Evolutionary conservation across 2,329 filamentous ascomycete species (phyloP), one percentile per base, ranked within the genome.

Genomic region (Diaporthe citrichinensis): DNA sequence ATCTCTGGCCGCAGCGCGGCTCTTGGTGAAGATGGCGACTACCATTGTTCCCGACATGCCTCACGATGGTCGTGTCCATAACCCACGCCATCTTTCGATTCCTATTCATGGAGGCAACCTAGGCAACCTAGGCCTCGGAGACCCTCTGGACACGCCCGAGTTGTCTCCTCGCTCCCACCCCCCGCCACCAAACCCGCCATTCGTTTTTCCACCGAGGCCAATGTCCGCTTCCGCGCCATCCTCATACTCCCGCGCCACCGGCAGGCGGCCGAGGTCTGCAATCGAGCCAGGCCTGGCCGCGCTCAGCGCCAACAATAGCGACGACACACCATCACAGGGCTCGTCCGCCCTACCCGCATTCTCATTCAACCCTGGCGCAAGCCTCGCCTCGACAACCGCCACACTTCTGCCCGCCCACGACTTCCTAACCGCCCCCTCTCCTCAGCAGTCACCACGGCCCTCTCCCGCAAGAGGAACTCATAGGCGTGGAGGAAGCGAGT

Each of bases 401-500:
- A 58, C 69, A 20, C 12, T 80, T 80, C 51, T 80, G 79, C 31
- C 81, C 80, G 31, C 84, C 83, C 68, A 84, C 73, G 83, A 85
- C 23, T 84, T 88, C n/a, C 81, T 91, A 31, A 90, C 88, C 71
- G 90, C 91, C 20, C 88, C 90, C 23, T 89, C 90, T n/a, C 89
- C 90, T 25, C 65, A 69, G 17, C 84, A 85, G 23, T 89, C 90
- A 5, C 85, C 86, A 2, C 84, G 85, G 51, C 82, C 86, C 1
- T 83, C 86, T 9, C 88, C 92, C 25, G 87, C 89, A 28, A 88
- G 91, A 34, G 85, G 86, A 44, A 92, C 93, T 41, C 96, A 98
- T 83, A 90, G 93, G 80, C 91, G 96, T 80, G 94, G 94, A 72
- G 94, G 92, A 39, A 98, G 95, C 82, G 95, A 98, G 82, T 95